phyloP scores from a whole-genome alignment of 2,329 filamentous ascomycete genomes.

The Fusarium staphyleae region DNA sequence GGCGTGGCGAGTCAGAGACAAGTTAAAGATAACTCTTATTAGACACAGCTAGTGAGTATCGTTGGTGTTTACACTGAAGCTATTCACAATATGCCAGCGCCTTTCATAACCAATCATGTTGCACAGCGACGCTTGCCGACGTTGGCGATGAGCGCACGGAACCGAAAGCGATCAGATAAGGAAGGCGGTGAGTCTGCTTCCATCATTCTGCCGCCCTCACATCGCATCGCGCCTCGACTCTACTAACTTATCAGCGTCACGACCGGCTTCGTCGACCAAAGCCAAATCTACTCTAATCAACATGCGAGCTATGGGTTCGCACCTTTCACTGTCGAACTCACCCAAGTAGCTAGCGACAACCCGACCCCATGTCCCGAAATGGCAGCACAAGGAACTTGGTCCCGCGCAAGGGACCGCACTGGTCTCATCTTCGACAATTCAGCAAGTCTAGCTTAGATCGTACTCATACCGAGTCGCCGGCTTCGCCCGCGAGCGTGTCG shows the following conservation, averaged over 20 bases:
- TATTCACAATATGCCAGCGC: no score
- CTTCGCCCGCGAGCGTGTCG: slow-evolving; percentile 58
- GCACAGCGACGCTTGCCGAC: slow-evolving; percentile 6
- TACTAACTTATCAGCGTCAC: slow-evolving; percentile 9
- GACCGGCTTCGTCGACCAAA: slow-evolving; percentile 14
- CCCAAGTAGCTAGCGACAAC: slow-evolving; percentile 32
- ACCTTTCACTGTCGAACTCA: slow-evolving; percentile 24
- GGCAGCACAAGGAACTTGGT: slow-evolving; percentile 37
- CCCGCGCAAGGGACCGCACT: slow-evolving; percentile 56
- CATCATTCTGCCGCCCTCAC: slow-evolving; percentile 41
- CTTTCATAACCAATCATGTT: slow-evolving; percentile 34
- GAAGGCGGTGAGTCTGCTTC: slow-evolving; percentile 38
- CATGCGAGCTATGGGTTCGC: slow-evolving; percentile 36
- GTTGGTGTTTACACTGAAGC: no score
- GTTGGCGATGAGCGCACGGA: slow-evolving; percentile 5
- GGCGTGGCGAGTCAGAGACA: no score
- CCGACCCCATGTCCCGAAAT: slow-evolving; percentile 42
- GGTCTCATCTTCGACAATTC: slow-evolving; percentile 62
- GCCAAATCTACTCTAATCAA: slow-evolving; percentile 22
- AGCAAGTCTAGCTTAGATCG: slow-evolving; percentile 58
- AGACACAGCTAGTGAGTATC: no score
- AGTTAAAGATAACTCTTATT: no score
- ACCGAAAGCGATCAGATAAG: neutral
- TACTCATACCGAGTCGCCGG: slow-evolving; percentile 48
- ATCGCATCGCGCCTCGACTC: slow-evolving; percentile 23